Evolutionary conservation across 2,329 filamentous ascomycete genomes (phyloP).

Genomic region (Teratosphaeria zuluensis): DNA sequence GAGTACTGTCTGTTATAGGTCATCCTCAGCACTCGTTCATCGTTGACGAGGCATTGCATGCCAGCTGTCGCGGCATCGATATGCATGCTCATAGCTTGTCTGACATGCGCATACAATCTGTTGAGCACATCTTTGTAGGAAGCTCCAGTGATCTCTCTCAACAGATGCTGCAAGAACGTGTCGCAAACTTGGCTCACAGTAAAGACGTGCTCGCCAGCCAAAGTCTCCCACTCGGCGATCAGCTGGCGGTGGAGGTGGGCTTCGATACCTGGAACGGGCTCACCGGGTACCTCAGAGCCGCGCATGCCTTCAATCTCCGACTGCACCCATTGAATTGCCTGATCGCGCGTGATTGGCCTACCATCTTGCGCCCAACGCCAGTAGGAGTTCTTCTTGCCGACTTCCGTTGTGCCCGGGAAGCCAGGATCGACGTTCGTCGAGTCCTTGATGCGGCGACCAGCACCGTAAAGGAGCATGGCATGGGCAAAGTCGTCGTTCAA

Average conservation of each 20-base stretch:
- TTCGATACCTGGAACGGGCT: background rate
- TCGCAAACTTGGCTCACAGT: background rate
- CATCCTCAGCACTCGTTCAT: background rate
- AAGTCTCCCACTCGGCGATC: background rate
- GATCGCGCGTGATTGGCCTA: background rate
- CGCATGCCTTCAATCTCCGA: background rate
- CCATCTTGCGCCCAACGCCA: background rate
- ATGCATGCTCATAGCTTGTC: background rate
- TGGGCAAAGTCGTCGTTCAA: background rate
- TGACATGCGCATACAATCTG: background rate
- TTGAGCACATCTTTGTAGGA: background rate
- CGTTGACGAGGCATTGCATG: background rate
- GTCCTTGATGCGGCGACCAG: background rate
- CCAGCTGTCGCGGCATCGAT: background rate
- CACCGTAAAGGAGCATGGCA: background rate
- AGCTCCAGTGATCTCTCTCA: background rate
- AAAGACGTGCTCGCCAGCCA: background rate
- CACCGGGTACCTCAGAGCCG: background rate
- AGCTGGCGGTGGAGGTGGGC: background rate
- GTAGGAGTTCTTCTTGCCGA: background rate
- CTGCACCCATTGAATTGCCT: background rate
- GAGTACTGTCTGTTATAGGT: background rate
- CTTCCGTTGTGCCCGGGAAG: background rate
- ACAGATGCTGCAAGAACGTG: background rate
- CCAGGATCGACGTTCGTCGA: background rate